A percentile compares a stretch with the other conserved stretches of the same genome.
Evolutionary conservation across 306 rosid species (phyloP).

Genomic region (Glycine soja): DNA sequence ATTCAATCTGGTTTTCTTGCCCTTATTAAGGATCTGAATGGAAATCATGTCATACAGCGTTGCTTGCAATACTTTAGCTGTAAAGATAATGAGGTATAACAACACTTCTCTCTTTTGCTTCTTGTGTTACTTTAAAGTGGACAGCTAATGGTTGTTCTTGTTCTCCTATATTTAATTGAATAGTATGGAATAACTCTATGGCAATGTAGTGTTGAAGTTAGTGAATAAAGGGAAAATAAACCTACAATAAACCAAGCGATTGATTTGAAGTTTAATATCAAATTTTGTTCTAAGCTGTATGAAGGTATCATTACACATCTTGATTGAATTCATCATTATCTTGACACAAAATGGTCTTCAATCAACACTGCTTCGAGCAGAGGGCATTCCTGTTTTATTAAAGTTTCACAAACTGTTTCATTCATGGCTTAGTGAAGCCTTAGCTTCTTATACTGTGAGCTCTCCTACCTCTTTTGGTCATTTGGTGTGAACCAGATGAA

Average conservation of each 20-base stretch:
- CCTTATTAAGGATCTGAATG: constrained; percentile 66
- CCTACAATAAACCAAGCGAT: not conserved
- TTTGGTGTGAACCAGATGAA: too few relatives aligned
- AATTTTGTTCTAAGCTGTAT: constrained; percentile 2
- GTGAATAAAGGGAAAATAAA: not conserved
- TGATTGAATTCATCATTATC: too few relatives aligned
- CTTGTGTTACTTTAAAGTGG: not conserved
- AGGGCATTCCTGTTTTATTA: not conserved
- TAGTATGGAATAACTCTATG: not conserved
- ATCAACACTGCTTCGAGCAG: not conserved
- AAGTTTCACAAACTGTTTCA: not conserved
- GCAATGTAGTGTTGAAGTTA: not conserved
- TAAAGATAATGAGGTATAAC: constrained; percentile 66
- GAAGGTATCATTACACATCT: not conserved
- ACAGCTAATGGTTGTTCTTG: not conserved
- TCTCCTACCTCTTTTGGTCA: not conserved
- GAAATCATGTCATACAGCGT: constrained; percentile 49
- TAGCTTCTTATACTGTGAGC: not conserved
- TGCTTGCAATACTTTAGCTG: constrained; percentile 66
- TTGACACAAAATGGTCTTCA: not conserved
- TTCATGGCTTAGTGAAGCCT: not conserved
- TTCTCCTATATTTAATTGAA: not conserved
- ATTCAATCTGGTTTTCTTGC: constrained; percentile 63
- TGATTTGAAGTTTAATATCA: not conserved
- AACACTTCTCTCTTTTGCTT: constrained; percentile 19